phyloP scores from a whole-genome alignment of 805 yeast genomes.

The Hanseniaspora taiwanica region DNA sequence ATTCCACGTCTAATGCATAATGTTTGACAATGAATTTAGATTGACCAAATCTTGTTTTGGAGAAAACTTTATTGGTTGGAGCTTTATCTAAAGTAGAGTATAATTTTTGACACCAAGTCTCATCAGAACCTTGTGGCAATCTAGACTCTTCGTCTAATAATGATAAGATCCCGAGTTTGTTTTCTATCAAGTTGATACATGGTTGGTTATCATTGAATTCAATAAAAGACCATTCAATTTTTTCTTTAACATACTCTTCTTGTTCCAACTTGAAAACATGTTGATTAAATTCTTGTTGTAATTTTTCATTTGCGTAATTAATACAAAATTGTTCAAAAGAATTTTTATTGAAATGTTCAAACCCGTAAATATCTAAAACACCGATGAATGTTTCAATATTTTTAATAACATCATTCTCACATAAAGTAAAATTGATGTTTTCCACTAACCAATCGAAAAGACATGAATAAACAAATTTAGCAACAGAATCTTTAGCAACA shows the following conservation, averaged over 20 bases:
- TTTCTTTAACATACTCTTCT: constrained; percentile 84
- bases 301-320: constrained; percentile 90
- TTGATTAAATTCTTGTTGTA: constrained; percentile 94
- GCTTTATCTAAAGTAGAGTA: constrained; percentile 72
- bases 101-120: constrained; percentile 83
- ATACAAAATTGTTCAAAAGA: constrained; percentile 97
- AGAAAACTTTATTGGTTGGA: constrained; percentile 64
- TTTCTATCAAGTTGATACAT: constrained; percentile 84
- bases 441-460: constrained; percentile 91
- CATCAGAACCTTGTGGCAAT: constrained; percentile 85
- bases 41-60: constrained; percentile 90
- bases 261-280: constrained; percentile 95
- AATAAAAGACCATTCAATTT: constrained; percentile 92
- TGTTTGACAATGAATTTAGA: constrained; percentile 82
- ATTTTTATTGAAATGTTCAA: constrained; percentile 88
- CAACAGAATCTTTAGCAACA: constrained; percentile 93
- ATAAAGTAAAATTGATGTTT: constrained; percentile 68
- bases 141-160: constrained; percentile 91
- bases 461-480: constrained; percentile 85
- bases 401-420: constrained; percentile 53
- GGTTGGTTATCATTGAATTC: constrained; percentile 96
- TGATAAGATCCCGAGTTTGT: constrained; percentile 74
- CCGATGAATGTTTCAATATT: constrained; percentile 72
- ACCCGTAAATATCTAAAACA: constrained; percentile 93
- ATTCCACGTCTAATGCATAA: constrained; percentile 87